phyloP scores from a whole-genome alignment of 192 early-diverging fungal species.

The Podila minutissima region DNA sequence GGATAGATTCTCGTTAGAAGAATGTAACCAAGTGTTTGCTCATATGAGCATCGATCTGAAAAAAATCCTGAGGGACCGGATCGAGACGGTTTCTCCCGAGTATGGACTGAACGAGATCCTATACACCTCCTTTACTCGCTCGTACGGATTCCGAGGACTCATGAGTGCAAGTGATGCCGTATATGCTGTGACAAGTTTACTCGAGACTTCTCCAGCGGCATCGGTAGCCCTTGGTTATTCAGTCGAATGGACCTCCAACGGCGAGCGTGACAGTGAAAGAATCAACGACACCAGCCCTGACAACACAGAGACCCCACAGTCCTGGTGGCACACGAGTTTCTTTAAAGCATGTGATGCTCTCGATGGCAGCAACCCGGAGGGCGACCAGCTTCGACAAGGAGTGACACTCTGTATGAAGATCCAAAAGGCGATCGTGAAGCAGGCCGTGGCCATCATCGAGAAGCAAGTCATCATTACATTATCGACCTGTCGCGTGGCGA shows the following conservation, averaged over 20 bases:
- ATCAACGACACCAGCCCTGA: conserved; percentile 5
- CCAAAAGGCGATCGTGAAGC: conserved; percentile 81
- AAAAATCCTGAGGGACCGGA: conserved; percentile 67
- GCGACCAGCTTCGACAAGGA: conserved; percentile 60
- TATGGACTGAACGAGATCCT: conserved; percentile 84
- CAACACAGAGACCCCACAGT: not conserved
- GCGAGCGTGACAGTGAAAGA: conserved; percentile 9
- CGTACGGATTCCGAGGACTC: conserved; percentile 74
- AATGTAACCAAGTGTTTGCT: conserved; percentile 78
- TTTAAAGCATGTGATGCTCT: conserved; percentile 92
- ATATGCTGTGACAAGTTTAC: conserved; percentile 78
- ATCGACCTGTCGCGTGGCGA: conserved; percentile 77
- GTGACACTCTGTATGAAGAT: conserved; percentile 78
- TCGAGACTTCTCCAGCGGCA: conserved; percentile 61
- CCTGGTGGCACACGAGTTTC: conserved; percentile 83
- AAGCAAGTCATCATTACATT: conserved; percentile 81
- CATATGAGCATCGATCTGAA: conserved; percentile 85
- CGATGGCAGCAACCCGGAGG: conserved; percentile 51
- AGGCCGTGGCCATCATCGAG: conserved; percentile 83
- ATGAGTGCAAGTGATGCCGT: conserved; percentile 86
- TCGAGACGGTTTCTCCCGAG: conserved; percentile 74
- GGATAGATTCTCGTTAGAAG: conserved; percentile 78
- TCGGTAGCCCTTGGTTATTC: conserved; percentile 47
- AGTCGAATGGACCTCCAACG: conserved; percentile 45
- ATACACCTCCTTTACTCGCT: conserved; percentile 81